phyloP scores from a whole-genome alignment of 148 eudicot species.

The Persicaria tinctoria region DNA sequence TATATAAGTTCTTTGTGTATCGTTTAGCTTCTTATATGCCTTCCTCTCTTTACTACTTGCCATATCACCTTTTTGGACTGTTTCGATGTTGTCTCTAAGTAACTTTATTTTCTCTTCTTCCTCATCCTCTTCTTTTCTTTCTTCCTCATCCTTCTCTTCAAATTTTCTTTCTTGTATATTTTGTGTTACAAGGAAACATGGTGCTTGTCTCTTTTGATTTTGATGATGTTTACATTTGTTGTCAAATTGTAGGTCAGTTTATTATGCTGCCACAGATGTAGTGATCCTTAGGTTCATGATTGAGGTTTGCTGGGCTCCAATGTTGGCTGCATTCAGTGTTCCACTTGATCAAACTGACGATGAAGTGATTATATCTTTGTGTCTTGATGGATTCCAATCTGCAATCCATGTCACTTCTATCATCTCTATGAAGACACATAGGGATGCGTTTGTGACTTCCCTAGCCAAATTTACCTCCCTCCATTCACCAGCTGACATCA shows the following conservation, averaged over 20 bases:
- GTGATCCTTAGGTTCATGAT: slow-evolving; percentile 96
- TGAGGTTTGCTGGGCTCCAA: slow-evolving; percentile 99
- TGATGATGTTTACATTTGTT: slow-evolving; percentile 21
- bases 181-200: neutral
- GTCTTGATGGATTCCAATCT: slow-evolving; percentile 84
- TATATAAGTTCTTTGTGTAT: neutral
- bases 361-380: slow-evolving; percentile 59
- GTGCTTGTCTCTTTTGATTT: neutral
- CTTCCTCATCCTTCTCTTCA: neutral
- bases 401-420: slow-evolving; percentile 97
- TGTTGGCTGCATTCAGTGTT: slow-evolving; percentile 99
- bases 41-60: neutral
- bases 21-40: neutral
- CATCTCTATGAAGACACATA: slow-evolving; percentile 98
- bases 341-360: slow-evolving; percentile 99
- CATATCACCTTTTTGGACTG: neutral
- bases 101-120: neutral
- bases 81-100: neutral
- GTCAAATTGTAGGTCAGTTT: slow-evolving; percentile 81
- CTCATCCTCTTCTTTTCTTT: neutral
- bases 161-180: neutral
- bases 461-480: slow-evolving; percentile 84
- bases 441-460: slow-evolving; percentile 88
- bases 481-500: slow-evolving; percentile 92
- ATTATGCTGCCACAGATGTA: slow-evolving; percentile 96